Evolutionary conservation across 176 grass and related monocot genomes (phyloP), one percentile per base, ranked within the genome.

Genomic region (Puccinellia tenuiflora): DNA sequence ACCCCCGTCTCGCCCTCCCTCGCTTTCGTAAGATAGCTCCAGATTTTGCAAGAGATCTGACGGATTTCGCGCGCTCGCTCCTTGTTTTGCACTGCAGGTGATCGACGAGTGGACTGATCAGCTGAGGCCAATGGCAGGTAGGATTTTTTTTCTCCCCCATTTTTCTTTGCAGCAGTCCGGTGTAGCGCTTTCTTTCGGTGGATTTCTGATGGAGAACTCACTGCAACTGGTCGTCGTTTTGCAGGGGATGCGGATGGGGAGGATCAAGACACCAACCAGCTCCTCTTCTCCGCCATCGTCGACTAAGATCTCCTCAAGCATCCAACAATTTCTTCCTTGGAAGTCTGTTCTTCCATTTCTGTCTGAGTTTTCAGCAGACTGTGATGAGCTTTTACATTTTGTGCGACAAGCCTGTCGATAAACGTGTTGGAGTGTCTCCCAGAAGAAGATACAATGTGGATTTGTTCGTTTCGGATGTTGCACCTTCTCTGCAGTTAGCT

Each of bases 81-180:
- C 1, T 51, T 48, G 42, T 65, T 73, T 33, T 65, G 13, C 10
- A 8, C 16, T 66, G 84, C 81, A 91, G 86, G 82, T 89, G 57
- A 89, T 94, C 60, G 84, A 92, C 18, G 95, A 97, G 61, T 94
- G 95, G 95, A 86, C 84, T 20, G 63, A 85, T 79, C 86, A 91
- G 6, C 64, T 97, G 39, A 85, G 35, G 40, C 78, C 88, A 48
- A 88, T 86, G 54, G 82, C 80, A 60, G 88, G 92, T 90, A 86
- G 43, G 62, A 51, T n/a, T n/a, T n/a, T 17, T 39, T 21, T 59
- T 59, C 20, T 15, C 6, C 24, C 5, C 75, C 42, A 21, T 0
- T 47, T 43, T 21, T 29, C 64, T 24, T 29, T 45, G 25, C 37
- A 9, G 7, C 8, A 7, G 6, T 22, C 37, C 38, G 26, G 26